Evolutionary conservation across 2,329 filamentous ascomycete species (phyloP).

Genomic region (Paracoccidioides brasiliensis): DNA sequence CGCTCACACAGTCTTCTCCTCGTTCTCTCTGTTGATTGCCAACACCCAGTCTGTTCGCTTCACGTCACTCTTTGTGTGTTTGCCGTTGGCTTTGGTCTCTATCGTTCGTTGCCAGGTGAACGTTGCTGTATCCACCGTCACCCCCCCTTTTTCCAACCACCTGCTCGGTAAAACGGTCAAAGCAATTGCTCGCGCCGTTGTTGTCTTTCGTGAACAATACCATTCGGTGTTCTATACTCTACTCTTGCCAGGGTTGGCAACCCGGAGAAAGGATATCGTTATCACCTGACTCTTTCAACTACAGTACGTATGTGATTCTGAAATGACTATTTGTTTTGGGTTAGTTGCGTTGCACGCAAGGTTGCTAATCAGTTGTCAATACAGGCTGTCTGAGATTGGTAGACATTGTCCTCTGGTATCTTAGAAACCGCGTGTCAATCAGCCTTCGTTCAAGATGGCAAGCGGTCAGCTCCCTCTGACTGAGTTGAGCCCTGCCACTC

Average conservation of each 20-base stretch:
- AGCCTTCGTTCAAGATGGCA: constrained; percentile 28
- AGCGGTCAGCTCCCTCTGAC: constrained; percentile 59
- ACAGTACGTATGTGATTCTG: neutral
- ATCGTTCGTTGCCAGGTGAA: constrained; percentile 10
- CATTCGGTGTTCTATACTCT: neutral
- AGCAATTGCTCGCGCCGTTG: neutral
- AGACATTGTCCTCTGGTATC: neutral
- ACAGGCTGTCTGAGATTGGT: neutral
- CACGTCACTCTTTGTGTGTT: constrained; percentile 6
- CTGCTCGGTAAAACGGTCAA: neutral
- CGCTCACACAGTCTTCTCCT: neutral
- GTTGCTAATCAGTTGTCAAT: neutral
- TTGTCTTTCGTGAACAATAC: neutral
- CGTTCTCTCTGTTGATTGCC: constrained; percentile 11
- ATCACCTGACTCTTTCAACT: neutral
- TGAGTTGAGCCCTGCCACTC: constrained; percentile 76
- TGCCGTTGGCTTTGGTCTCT: constrained; percentile 6
- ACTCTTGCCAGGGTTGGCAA: no score
- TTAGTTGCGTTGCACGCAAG: neutral
- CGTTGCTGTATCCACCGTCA: neutral
- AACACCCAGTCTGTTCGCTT: constrained; percentile 8
- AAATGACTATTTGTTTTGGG: neutral
- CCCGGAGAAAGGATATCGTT: neutral
- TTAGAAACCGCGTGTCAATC: neutral
- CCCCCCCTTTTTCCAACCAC: neutral